phyloP scores from a whole-genome alignment of 2,329 filamentous ascomycete species.

The Sporothrix euskadiensis region DNA sequence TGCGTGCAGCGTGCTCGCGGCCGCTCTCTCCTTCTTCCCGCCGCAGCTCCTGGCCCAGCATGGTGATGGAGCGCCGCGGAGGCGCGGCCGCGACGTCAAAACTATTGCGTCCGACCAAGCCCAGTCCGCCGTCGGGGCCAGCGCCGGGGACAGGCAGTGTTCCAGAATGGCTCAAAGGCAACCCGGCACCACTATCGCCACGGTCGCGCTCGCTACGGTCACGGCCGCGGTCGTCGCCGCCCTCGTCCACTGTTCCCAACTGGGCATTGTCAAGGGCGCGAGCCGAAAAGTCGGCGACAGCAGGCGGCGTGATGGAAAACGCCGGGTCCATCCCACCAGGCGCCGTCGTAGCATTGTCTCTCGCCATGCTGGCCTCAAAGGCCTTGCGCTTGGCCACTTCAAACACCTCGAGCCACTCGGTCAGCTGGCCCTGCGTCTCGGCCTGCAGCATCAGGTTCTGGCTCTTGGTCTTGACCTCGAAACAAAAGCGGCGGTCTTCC shows the following conservation, averaged over 20 bases:
- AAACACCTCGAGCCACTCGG: constrained; percentile 91
- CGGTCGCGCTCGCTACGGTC: neutral
- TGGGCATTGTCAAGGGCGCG: constrained; percentile 56
- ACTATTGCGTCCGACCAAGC: constrained; percentile 67
- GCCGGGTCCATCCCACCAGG: constrained; percentile 65
- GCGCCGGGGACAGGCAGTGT: constrained; percentile 64
- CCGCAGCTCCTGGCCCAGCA: constrained; percentile 52
- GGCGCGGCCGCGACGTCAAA: constrained; percentile 61
- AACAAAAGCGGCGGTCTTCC: constrained; percentile 94
- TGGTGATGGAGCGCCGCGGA: constrained; percentile 58
- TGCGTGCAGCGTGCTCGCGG: constrained; percentile 78
- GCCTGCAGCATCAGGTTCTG: constrained; percentile 86
- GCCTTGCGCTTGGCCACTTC: constrained; percentile 92
- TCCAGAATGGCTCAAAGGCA: constrained; percentile 58
- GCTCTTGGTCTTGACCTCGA: constrained; percentile 98
- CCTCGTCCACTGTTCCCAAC: constrained; percentile 39
- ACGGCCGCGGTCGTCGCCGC: constrained; percentile 30
- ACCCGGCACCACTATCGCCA: neutral
- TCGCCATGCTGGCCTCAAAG: constrained; percentile 68
- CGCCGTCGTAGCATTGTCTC: constrained; percentile 45
- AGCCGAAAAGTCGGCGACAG: constrained; percentile 86
- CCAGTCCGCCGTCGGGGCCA: constrained; percentile 67
- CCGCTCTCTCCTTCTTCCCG: constrained; percentile 71
- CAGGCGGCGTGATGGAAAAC: constrained; percentile 87
- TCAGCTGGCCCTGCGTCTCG: constrained; percentile 88